phyloP scores from a whole-genome alignment of 352 stramenopile genomes.

The Phytopythium vexans region DNA sequence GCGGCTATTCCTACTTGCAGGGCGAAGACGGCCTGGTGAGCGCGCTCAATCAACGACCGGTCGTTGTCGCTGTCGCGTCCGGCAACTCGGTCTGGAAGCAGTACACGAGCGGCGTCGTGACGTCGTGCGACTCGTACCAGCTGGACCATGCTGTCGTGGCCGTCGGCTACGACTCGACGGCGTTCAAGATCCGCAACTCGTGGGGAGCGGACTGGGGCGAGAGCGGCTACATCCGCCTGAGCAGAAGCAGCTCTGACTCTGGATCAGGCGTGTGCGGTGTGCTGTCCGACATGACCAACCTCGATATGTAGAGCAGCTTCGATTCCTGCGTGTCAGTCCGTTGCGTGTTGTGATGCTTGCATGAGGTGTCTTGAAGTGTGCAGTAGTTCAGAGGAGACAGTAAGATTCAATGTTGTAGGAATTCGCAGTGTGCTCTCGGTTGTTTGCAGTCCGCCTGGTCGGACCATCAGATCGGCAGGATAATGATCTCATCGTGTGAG shows the following conservation, averaged over 20 bases:
- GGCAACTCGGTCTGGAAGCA: conserved; percentile 96
- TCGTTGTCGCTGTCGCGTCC: conserved; percentile 94
- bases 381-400: neutral
- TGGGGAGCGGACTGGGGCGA: conserved; percentile 92
- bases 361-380: neutral
- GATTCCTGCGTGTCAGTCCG: neutral
- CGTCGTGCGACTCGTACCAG: conserved; percentile 58
- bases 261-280: conserved; percentile 42
- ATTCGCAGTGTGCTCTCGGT: neutral
- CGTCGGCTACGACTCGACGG: conserved; percentile 91
- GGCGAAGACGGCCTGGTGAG: conserved; percentile 23
- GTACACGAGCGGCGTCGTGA: conserved; percentile 93
- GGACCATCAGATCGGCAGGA: too few relatives aligned
- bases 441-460: too few relatives aligned
- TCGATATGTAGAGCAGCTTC: conserved; percentile 19
- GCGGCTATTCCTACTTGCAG: conserved; percentile 61
- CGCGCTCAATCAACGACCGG: conserved; percentile 68
- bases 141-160: conserved; percentile 97
- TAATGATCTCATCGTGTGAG: too few relatives aligned
- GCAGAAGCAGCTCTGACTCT: conserved; percentile 43
- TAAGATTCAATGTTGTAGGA: neutral
- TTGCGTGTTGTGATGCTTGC: neutral
- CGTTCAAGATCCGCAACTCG: conserved; percentile 97
- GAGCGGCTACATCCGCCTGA: conserved; percentile 91
- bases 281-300: conserved; percentile 38